These are phyloP conservation scores for Podospora tetraspora DNA, from an alignment of 495 filamentous ascomycete species.

Conservation along the genomic window DNA sequence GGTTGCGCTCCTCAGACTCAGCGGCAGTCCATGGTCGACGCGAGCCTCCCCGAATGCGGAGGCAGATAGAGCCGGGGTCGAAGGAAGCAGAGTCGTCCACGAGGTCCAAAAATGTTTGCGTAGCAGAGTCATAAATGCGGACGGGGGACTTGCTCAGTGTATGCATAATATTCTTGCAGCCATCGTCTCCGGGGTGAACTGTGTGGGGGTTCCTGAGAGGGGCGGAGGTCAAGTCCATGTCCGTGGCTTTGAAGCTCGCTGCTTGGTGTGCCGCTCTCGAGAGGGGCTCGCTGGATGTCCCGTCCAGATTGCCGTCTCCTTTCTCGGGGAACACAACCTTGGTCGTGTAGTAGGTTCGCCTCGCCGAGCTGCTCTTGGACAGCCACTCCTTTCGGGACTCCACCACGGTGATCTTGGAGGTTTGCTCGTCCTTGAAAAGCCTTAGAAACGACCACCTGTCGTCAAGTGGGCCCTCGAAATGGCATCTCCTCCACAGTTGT, in stretches of 20 bases:
- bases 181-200: constrained; percentile 36
- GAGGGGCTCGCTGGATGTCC: no score
- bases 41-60: constrained; percentile 28
- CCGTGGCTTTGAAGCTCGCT: constrained; percentile 5
- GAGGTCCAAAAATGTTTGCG: constrained; percentile 60
- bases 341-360: constrained; percentile 64
- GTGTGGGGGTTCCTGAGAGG: constrained; percentile 17
- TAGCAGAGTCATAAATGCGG: constrained; percentile 53
- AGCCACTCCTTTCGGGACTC: constrained; percentile 72
- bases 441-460: constrained; percentile 69
- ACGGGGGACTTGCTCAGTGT: constrained; percentile 55
- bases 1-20: constrained; percentile 34
- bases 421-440: constrained; percentile 58
- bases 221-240: background rate
- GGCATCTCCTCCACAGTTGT: constrained; percentile 60
- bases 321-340: constrained; percentile 45
- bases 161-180: constrained; percentile 38
- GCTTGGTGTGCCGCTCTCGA: background rate
- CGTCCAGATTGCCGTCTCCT: background rate
- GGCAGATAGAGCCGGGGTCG: constrained; percentile 30
- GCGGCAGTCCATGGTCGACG: constrained; percentile 50
- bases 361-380: constrained; percentile 51
- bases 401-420: constrained; percentile 55
- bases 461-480: constrained; percentile 69
- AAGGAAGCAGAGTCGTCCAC: constrained; percentile 50